These are phyloP conservation scores for Calocybe gangraenosa DNA, from an alignment of 768 basidiomycete species.

Conservation along the genomic window DNA sequence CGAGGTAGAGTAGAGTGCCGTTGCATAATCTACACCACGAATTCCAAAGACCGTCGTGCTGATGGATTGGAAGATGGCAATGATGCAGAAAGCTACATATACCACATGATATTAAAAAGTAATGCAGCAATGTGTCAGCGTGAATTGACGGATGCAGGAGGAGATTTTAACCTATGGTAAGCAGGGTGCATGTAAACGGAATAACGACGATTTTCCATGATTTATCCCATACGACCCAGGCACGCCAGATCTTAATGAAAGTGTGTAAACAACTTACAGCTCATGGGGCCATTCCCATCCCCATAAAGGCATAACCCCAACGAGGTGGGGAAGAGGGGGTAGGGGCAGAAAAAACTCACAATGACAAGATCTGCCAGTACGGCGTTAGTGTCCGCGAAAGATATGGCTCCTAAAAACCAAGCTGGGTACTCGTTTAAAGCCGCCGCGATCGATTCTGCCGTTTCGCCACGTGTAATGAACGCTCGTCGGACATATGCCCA, in stretches of 20 bases:
- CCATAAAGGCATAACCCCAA: no score
- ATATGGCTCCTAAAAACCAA: conserved; percentile 8
- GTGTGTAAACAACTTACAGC: neutral
- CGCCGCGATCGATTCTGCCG: conserved; percentile 1
- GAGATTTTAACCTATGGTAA: conserved; percentile 5
- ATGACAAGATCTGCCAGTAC: conserved; percentile 9
- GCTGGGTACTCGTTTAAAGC: conserved; percentile 12
- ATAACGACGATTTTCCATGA: conserved; percentile 9
- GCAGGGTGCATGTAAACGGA: conserved; percentile 8
- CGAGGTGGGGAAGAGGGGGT: neutral
- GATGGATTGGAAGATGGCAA: conserved; percentile 7
- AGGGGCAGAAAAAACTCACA: no score
- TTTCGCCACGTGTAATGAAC: conserved; percentile 11
- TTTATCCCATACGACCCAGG: conserved; percentile 14
- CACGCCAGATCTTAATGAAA: conserved; percentile 13
- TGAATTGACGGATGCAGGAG: neutral
- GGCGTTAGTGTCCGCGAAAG: conserved; percentile 8
- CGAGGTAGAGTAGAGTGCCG: conserved; percentile 11
- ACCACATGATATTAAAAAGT: no score
- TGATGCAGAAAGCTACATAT: conserved; percentile 14
- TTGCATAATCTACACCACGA: conserved; percentile 12
- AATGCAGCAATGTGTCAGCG: no score
- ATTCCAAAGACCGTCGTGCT: conserved; percentile 10
- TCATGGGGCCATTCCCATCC: no score
- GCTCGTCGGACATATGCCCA: conserved; percentile 14